Evolutionary conservation across 2,329 filamentous ascomycete genomes (phyloP), one percentile per base, ranked within the genome.

Genomic region (Trichoderma sp.): DNA sequence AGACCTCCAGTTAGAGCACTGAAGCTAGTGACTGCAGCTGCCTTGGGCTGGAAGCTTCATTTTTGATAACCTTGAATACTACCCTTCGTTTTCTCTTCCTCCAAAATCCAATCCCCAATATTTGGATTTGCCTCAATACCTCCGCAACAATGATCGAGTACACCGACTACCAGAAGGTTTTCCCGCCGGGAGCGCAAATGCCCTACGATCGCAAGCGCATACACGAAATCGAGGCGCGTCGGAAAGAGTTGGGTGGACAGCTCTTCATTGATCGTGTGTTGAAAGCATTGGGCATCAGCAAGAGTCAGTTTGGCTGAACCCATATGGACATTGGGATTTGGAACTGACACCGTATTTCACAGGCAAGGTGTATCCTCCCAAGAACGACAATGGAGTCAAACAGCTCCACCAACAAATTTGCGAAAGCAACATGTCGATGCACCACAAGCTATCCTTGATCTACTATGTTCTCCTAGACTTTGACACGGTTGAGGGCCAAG

Each of bases 381-480:
- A 89, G 78, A 89, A 88, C 68, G 90, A 92, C 72, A 85, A 84
- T 73, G 88, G 90, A 56, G 86, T 97, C 34, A 88, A 89, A 75
- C 87, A 89, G 51, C 86, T 97, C 6, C 91, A 95, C 81, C 84
- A 89, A 73, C 88, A 90, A 72, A 90, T 97, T 74, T 87, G 90
- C 79, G 86, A 89, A 30, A 88, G 83, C 69, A 84, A 83, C 63
- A 89, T 91, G 75, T 88, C 91, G 8, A 86, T 89, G 69, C 92
- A 95, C 80, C 91, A 95, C 83, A 95, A 95, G 80, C 89, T 94
- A 75, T 93, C 93, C 21, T 87, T 96, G 62, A 85, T 97, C 74
- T 97, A 93, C 84, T 97, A 97, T 80, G 84, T 97, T 51, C 86
- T 97, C 3, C 91, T 93, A 77, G 93, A 97, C 79, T 88, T 92